A percentile compares a stretch with the other conserved stretches of the same genome.
Evolutionary conservation across 2,329 filamentous ascomycete species (phyloP).

Genomic region (Neofusicoccum sp.): DNA sequence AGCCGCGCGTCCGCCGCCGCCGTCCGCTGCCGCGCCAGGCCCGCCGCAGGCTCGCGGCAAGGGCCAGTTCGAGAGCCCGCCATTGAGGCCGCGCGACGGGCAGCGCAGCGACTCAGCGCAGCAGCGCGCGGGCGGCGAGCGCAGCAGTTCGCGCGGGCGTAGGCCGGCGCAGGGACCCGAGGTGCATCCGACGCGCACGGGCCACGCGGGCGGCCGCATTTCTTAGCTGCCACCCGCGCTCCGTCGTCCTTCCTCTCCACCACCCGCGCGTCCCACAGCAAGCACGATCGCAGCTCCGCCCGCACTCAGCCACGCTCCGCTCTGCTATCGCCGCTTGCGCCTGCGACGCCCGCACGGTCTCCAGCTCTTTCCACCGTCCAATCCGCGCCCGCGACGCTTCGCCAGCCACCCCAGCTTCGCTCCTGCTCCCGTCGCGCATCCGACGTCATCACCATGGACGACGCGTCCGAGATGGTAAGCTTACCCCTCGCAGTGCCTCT

Average conservation of each 20-base stretch:
- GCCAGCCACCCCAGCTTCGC: background rate
- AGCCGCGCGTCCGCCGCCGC: too few species aligned
- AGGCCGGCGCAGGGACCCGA: background rate
- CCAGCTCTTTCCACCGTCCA: background rate
- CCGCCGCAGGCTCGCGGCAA: too few species aligned
- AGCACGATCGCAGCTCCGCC: constrained; percentile 5
- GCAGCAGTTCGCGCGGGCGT: too few species aligned
- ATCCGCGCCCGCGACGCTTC: background rate
- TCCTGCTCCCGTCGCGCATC: background rate
- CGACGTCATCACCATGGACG: constrained; percentile 14
- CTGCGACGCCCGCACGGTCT: background rate
- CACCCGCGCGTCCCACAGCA: background rate
- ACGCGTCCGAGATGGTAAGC: constrained; percentile 13
- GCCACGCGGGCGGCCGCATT: background rate
- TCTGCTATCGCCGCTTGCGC: background rate
- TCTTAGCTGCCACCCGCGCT: background rate
- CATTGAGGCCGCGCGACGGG: too few species aligned
- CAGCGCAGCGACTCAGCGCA: too few species aligned
- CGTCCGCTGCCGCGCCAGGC: too few species aligned
- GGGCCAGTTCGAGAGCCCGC: too few species aligned
- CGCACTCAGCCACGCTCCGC: background rate
- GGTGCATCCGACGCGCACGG: background rate
- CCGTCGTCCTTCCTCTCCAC: constrained; percentile 2
- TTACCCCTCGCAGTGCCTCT: background rate
- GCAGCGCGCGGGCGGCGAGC: too few species aligned